Conservation (phyloP, 73 alveolate species). For the Paramecium primaurelia region DNA sequence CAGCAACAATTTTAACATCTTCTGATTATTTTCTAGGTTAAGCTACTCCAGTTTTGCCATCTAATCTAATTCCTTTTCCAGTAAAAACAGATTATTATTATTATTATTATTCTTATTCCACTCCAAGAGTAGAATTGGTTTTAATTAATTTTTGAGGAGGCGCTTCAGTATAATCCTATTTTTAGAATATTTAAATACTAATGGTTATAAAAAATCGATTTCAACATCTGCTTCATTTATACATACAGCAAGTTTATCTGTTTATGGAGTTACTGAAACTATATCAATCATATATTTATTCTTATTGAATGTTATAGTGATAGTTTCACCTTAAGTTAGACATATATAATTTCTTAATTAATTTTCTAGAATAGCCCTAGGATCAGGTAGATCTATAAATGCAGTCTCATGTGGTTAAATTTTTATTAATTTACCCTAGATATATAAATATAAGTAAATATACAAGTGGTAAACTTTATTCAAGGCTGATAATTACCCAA, state of each 20-base stretch:
- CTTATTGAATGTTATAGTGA: constrained; percentile 78
- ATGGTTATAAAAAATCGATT: constrained; percentile 93
- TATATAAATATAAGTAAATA: not conserved
- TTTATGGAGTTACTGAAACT: constrained; percentile 79
- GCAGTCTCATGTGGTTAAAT: constrained; percentile 95
- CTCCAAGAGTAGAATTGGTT: constrained; percentile 63
- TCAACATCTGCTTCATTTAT: constrained; percentile 93
- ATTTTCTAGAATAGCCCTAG: constrained; percentile 91
- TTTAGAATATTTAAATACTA: not conserved
- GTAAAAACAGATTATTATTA: constrained; percentile 67
- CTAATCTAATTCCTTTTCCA: constrained; percentile 75
- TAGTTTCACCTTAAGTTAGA: constrained; percentile 94
- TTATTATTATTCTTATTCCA: constrained; percentile 52
- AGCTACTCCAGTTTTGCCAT: constrained; percentile 78
- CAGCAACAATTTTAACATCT: constrained; percentile 63
- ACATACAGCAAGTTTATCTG: constrained; percentile 73
- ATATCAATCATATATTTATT: constrained; percentile 85
- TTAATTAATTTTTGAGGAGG: constrained; percentile 67
- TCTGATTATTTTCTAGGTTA: constrained; percentile 72
- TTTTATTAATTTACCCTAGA: constrained; percentile 81
- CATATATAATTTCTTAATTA: constrained; percentile 89
- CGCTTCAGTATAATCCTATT: constrained; percentile 85
- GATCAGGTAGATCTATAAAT: constrained; percentile 92
- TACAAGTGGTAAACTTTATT: constrained; percentile 68
- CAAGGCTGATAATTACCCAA: constrained; percentile 69